These are phyloP conservation scores for Laguncularia racemosa DNA, from an alignment of 345 rosid species.

Conservation along the genomic window DNA sequence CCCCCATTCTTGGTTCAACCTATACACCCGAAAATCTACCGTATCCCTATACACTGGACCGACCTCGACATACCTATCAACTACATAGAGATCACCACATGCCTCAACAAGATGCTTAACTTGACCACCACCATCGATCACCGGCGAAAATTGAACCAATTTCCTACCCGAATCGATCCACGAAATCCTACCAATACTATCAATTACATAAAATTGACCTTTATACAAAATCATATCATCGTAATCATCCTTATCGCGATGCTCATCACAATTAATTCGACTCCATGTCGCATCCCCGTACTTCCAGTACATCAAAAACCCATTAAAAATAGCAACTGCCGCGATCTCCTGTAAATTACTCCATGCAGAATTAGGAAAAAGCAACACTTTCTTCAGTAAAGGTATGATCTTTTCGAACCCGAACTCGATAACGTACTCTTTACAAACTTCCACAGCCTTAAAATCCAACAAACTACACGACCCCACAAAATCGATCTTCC, in stretches of 20 bases:
- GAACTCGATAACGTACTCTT: conserved; percentile 7
- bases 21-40: conserved; percentile 22
- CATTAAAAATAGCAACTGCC: conserved; percentile 2
- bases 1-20: conserved; percentile 24
- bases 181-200: conserved; percentile 5
- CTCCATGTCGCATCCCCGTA: conserved; percentile 15
- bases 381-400: not conserved
- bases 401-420: not conserved
- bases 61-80: conserved; percentile 6
- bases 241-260: not conserved
- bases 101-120: conserved; percentile 16
- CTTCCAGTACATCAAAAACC: conserved; percentile 13
- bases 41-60: not conserved
- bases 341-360: not conserved
- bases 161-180: conserved; percentile 14
- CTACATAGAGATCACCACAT: conserved; percentile 9
- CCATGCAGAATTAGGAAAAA: conserved; percentile 5
- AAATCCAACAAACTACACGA: conserved; percentile 5
- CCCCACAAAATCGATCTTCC: no score
- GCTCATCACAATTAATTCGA: not conserved
- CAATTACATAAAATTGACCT: conserved; percentile 15
- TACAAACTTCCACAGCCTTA: conserved; percentile 12
- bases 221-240: conserved; percentile 8
- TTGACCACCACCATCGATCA: conserved; percentile 11
- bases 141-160: conserved; percentile 6